Conservation (phyloP, 1,284 basidiomycete genomes). For the Dichomitus squalens region DNA sequence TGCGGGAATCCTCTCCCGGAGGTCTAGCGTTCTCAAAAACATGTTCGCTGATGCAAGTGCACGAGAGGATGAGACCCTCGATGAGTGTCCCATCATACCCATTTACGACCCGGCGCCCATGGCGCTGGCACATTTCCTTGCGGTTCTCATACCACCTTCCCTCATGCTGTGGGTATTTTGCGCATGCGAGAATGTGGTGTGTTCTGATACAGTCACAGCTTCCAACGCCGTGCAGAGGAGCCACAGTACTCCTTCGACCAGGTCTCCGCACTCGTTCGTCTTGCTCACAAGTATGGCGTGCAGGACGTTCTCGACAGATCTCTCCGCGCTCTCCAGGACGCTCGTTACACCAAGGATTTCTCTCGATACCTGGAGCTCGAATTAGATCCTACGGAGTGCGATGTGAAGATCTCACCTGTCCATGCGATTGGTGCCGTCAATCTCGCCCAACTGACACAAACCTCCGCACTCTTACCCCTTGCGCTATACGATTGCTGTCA, state of each 20-base stretch:
- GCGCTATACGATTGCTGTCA: conserved; percentile 7
- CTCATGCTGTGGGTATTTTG: not conserved
- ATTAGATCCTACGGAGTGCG: no score
- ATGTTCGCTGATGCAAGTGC: conserved; percentile 21
- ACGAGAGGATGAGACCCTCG: not conserved
- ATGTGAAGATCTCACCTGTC: no score
- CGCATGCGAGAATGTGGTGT: no score
- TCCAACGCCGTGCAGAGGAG: not conserved
- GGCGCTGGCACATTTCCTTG: conserved; percentile 7
- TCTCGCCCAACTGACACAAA: conserved; percentile 7
- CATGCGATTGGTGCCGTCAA: conserved; percentile 2
- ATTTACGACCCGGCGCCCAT: conserved; percentile 13
- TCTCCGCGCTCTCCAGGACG: not conserved
- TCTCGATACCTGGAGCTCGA: no score
- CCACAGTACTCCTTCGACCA: not conserved
- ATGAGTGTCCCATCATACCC: conserved; percentile 19
- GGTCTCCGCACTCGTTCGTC: conserved; percentile 2
- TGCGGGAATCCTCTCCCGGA: conserved; percentile 14
- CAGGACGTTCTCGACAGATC: not conserved
- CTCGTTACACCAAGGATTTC: not conserved
- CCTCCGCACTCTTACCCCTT: conserved; percentile 1
- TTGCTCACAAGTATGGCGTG: conserved; percentile 13
- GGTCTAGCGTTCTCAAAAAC: conserved; percentile 20
- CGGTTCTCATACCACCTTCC: not conserved
- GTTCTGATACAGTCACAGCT: not conserved